phyloP scores from a whole-genome alignment of 306 rosid species.

The Prunus davidiana region DNA sequence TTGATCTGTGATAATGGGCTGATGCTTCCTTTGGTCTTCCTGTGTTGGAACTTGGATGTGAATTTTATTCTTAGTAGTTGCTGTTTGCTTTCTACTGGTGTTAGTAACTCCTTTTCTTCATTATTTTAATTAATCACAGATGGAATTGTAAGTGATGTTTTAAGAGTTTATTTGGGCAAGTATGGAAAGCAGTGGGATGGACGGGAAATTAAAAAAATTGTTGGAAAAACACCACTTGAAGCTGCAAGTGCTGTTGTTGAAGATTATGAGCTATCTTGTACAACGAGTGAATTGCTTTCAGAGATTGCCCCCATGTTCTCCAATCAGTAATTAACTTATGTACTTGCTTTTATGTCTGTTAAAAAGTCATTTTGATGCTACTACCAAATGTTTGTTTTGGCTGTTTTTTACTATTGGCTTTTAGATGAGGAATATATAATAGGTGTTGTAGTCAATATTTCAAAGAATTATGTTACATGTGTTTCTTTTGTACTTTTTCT shows the following conservation, averaged over 20 bases:
- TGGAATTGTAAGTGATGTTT: constrained; percentile 58
- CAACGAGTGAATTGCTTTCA: constrained; percentile 56
- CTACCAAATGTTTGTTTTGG: not conserved
- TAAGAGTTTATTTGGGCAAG: constrained; percentile 49
- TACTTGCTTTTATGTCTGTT: constrained; percentile 10
- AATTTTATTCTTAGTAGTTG: not conserved
- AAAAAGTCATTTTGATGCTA: not conserved
- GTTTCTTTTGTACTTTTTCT: not conserved
- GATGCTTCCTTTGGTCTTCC: not conserved
- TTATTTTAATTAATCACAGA: constrained; percentile 38
- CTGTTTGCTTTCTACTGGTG: constrained; percentile 17
- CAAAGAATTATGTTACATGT: not conserved
- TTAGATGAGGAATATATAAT: not conserved
- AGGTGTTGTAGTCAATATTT: not conserved
- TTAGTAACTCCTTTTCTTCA: not conserved
- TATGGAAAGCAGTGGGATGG: constrained; percentile 93
- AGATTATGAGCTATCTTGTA: constrained; percentile 77
- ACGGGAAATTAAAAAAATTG: constrained; percentile 58
- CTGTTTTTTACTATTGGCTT: not conserved
- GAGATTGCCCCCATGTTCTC: constrained; percentile 64
- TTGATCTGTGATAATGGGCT: not conserved
- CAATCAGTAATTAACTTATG: constrained; percentile 43
- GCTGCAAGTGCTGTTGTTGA: constrained; percentile 61
- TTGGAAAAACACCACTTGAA: constrained; percentile 73
- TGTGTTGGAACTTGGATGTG: not conserved